These are phyloP conservation scores for Vinca minor DNA, from an alignment of 257 asterid genomes.

Conservation along the genomic window DNA sequence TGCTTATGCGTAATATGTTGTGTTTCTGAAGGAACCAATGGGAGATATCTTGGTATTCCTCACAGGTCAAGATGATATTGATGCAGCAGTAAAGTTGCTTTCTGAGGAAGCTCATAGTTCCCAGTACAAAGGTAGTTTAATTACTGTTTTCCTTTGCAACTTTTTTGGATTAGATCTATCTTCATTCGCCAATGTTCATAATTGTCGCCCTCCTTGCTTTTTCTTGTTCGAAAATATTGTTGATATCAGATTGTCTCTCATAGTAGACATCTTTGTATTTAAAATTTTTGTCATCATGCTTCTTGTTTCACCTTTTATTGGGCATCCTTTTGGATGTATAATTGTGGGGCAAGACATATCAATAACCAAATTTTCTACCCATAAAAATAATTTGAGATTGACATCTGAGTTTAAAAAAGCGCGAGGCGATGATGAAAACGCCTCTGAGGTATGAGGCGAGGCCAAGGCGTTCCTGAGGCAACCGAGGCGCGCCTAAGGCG, in stretches of 20 bases:
- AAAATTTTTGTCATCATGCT: neutral
- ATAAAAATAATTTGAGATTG: neutral
- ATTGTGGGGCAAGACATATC: neutral
- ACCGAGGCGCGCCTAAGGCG: no score
- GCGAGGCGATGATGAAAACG: no score
- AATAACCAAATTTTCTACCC: neutral
- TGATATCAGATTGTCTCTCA: neutral
- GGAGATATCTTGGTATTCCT: constrained; percentile 93
- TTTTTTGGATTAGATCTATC: neutral
- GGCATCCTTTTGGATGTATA: neutral
- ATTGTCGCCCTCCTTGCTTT: neutral
- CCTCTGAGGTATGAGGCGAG: no score
- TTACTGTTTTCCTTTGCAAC: neutral
- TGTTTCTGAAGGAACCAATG: constrained; percentile 50
- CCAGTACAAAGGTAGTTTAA: constrained; percentile 49
- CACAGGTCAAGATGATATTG: constrained; percentile 98
- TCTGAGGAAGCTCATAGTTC: constrained; percentile 59
- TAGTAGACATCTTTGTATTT: neutral
- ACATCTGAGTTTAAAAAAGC: neutral
- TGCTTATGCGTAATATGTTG: neutral
- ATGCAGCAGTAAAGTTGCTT: constrained; percentile 77
- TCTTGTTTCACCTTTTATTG: neutral
- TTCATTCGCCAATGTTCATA: neutral
- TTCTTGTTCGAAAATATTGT: neutral
- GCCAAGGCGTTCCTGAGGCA: no score